Conservation (phyloP, 306 rosid genomes). For the Cicer chorassanicum region DNA sequence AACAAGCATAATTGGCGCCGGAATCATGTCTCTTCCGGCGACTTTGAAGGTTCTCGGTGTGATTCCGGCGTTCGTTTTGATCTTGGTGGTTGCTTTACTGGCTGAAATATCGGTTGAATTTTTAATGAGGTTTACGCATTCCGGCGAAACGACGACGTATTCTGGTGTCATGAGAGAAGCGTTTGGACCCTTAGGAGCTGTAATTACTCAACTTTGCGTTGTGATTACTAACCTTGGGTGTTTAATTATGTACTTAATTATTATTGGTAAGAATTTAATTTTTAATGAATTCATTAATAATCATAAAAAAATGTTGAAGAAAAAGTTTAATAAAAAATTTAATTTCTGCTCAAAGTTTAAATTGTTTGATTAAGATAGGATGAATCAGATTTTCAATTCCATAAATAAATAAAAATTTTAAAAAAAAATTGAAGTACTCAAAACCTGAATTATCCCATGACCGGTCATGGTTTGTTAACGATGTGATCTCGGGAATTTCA, state of each 20-base stretch:
- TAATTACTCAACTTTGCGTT: constrained; percentile 69
- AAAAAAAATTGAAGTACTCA: neutral
- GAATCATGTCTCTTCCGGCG: constrained; percentile 96
- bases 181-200: constrained; percentile 68
- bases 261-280: constrained; percentile 56
- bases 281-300: neutral
- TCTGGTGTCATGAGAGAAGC: constrained; percentile 90
- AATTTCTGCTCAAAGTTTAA: no score
- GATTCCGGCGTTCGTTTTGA: constrained; percentile 68
- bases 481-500: neutral
- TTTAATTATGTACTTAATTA: constrained; percentile 82
- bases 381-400: neutral
- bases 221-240: constrained; percentile 79
- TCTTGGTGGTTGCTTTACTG: constrained; percentile 60
- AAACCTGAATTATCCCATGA: neutral
- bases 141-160: constrained; percentile 72
- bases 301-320: neutral
- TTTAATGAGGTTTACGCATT: constrained; percentile 75
- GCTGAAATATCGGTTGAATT: constrained; percentile 76
- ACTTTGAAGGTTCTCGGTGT: constrained; percentile 85
- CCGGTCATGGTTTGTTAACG: neutral
- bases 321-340: no score
- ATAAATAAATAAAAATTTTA: neutral
- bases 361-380: no score
- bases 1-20: constrained; percentile 87